A percentile compares a stretch with the other conserved stretches of the same genome.
These are phyloP conservation scores for Psilocybe azurescens DNA, from an alignment of 768 basidiomycete genomes.

Conservation along the genomic window DNA sequence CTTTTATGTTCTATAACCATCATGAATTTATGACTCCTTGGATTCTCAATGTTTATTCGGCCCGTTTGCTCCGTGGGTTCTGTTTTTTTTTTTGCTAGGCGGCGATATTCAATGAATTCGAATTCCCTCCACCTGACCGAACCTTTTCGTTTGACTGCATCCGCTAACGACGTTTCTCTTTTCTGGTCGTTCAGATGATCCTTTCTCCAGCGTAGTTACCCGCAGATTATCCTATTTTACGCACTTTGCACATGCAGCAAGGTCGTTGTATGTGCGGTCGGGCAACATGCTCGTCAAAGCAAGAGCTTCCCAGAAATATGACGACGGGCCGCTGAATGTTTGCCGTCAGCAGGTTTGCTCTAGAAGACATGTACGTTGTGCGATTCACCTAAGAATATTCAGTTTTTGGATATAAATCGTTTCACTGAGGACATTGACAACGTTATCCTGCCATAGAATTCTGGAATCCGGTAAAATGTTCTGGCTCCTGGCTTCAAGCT, in stretches of 20 bases:
- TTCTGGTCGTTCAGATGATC: not conserved
- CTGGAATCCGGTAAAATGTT: not conserved
- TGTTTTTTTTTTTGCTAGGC: not conserved
- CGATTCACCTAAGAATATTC: no score
- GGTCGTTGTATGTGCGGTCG: not conserved
- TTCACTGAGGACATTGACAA: not conserved
- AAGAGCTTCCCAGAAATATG: not conserved
- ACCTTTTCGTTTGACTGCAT: not conserved
- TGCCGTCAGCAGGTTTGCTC: no score
- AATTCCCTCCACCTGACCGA: not conserved
- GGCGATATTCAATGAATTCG: not conserved
- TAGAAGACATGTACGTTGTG: no score
- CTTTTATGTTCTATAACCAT: conserved; percentile 6
- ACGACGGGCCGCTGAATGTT: not conserved
- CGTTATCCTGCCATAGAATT: no score
- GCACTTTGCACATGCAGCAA: not conserved
- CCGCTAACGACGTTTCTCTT: not conserved
- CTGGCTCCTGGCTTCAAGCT: not conserved
- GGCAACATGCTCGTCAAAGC: not conserved
- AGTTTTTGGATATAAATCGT: not conserved
- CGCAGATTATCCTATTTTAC: not conserved
- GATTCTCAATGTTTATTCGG: not conserved
- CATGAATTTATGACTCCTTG: conserved; percentile 1
- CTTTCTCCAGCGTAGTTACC: not conserved
- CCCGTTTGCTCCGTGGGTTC: not conserved